Evolutionary conservation across 805 yeast species (phyloP), one percentile per base, ranked within the genome.

Genomic region (Ogataea neopini): DNA sequence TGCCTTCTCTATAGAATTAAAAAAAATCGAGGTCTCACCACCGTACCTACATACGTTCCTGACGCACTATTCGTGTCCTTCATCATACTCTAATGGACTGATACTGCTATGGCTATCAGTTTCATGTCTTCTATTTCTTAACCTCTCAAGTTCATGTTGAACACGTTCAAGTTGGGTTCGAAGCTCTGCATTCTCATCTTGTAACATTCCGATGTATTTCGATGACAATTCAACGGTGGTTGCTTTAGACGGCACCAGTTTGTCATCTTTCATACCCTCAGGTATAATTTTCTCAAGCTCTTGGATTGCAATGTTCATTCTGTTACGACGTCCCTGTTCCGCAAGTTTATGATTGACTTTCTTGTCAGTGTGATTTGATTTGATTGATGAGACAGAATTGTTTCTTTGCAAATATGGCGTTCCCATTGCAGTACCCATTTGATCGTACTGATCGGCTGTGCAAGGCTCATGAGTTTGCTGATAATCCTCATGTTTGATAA

Each of bases 151-250:
- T 40, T 58, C 56, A 14, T 45, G 39, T 34, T 67, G 71, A 33
- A 70, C 66, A 8, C 60, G 61, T 13, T 70, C 66, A n/a, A 75
- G 48, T 40, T 72, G 72, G 36, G 63, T 65, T 46, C 66, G 61
- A 36, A 74, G 49, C 18, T 56, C 59, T 38, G 66, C 71, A 32
- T 70, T 49, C 48, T 72, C 76, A 17, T 41, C 52, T 23, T 69
- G 68, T 44, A 84, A 65, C 28, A 68, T 64, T 40, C 70, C 67
- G 47, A 92, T 90, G 61, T 86, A 88, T 18, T 70, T 70, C 20
- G 86, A 81, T 0, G 97, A 96, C 60, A 89, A 72, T 64, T 92
- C 99, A 3, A 94, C 97, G 0, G 97, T 92, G 2, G 96, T 90
- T 1, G 98, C 98, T 61, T 92, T 92, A 22, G 95, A 84, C 1